phyloP scores from a whole-genome alignment of 495 filamentous ascomycete genomes.

The Umbilicaria muhlenbergii region DNA sequence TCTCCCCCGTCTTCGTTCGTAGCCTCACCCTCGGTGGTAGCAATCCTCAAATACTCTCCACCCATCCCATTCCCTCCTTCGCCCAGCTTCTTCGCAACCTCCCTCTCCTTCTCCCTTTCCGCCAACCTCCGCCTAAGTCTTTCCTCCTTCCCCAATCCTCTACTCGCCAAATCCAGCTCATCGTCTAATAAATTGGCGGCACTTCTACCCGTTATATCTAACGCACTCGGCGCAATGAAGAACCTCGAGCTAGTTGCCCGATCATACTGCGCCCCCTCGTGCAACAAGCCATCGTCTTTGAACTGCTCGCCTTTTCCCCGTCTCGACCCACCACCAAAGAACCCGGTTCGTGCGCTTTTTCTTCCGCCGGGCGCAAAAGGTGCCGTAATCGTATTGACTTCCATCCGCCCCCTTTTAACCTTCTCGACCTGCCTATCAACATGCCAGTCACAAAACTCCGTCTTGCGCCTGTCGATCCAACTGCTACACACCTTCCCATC shows the following conservation, averaged over 20 bases:
- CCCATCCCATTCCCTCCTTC: conserved; percentile 51
- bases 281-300: conserved; percentile 20
- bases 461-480: conserved; percentile 81
- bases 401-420: conserved; percentile 55
- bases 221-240: conserved; percentile 29
- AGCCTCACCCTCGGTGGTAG: conserved; percentile 1
- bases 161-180: conserved; percentile 35
- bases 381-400: conserved; percentile 46
- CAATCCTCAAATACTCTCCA: conserved; percentile 56
- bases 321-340: conserved; percentile 25
- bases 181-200: conserved; percentile 55
- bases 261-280: conserved; percentile 43
- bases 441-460: conserved; percentile 88
- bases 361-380: conserved; percentile 32
- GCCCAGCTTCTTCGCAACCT: conserved; percentile 57
- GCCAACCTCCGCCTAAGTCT: conserved; percentile 50
- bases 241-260: conserved; percentile 36
- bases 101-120: conserved; percentile 62
- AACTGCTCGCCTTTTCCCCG: conserved; percentile 1
- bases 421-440: conserved; percentile 63
- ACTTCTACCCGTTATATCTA: conserved; percentile 24
- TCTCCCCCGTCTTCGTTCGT: conserved; percentile 2
- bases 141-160: conserved; percentile 44
- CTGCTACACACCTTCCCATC: conserved; percentile 65
- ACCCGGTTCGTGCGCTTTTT: conserved; percentile 27